These are phyloP conservation scores for Nitzschia palea DNA, from an alignment of 108 stramenopile species.

Conservation along the genomic window DNA sequence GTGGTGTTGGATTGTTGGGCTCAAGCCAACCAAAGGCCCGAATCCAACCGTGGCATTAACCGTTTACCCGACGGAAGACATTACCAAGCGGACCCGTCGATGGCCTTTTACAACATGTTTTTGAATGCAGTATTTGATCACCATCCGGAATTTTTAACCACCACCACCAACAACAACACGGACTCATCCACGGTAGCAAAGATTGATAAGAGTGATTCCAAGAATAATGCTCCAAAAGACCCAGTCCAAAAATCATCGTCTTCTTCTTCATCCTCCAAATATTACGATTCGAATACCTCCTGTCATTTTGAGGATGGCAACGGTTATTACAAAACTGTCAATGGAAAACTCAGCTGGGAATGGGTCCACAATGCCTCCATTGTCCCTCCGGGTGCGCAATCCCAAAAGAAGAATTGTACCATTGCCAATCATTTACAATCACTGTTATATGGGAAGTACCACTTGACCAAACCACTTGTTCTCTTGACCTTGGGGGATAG, in stretches of 20 bases:
- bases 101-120: neutral
- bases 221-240: too few species aligned
- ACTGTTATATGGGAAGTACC: neutral
- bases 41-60: neutral
- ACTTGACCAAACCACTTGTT: neutral
- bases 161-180: too few species aligned
- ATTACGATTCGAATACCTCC: neutral
- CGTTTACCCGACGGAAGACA: neutral
- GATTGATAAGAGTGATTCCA: too few species aligned
- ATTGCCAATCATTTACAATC: neutral
- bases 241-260: too few species aligned
- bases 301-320: neutral
- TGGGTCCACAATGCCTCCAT: neutral
- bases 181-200: too few species aligned
- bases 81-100: neutral
- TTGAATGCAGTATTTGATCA: neutral
- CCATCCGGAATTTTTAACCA: neutral
- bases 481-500: neutral
- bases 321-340: neutral
- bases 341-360: neutral
- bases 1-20: neutral
- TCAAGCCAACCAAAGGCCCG: neutral
- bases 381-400: neutral
- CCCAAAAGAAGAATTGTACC: neutral
- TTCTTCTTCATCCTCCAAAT: too few species aligned